Evolutionary conservation across 495 filamentous ascomycete species (phyloP).

Genomic region (Penicillium riverlandense): DNA sequence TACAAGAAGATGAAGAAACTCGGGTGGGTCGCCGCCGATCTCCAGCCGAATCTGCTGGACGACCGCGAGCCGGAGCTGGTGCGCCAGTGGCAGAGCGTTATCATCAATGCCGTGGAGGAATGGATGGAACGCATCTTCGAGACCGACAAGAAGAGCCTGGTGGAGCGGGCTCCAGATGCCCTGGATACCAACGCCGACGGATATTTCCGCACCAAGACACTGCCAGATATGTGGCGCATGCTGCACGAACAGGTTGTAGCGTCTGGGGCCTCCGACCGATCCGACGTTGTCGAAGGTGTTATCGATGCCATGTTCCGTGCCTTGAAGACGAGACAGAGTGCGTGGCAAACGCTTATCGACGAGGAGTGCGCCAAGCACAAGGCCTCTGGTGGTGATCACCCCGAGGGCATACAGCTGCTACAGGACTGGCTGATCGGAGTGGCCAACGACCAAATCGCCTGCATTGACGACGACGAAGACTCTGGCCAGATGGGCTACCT

Average conservation of each 20-base stretch:
- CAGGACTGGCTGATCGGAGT: conserved; percentile 96
- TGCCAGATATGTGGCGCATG: conserved; percentile 97
- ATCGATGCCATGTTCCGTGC: conserved; percentile 89
- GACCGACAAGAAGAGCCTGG: conserved; percentile 72
- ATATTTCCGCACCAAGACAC: conserved; percentile 79
- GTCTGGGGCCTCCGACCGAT: conserved; percentile 69
- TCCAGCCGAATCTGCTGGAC: conserved; percentile 78
- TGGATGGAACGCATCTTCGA: conserved; percentile 91
- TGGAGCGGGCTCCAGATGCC: conserved; percentile 65
- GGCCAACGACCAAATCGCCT: conserved; percentile 96
- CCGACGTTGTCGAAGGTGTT: conserved; percentile 86
- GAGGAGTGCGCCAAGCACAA: conserved; percentile 74
- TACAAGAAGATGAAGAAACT: conserved; percentile 92
- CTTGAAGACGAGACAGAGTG: conserved; percentile 68
- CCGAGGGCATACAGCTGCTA: conserved; percentile 70
- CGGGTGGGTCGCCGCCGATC: conserved; percentile 63
- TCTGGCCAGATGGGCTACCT: conserved; percentile 68
- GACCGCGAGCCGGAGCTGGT: conserved; percentile 82
- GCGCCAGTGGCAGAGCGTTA: conserved; percentile 86
- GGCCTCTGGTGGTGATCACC: conserved; percentile 47
- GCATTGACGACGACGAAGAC: conserved; percentile 78
- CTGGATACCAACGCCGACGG: conserved; percentile 81
- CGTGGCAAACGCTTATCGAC: conserved; percentile 82
- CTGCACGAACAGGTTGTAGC: conserved; percentile 81
- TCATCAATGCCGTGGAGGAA: conserved; percentile 90